Evolutionary conservation across 169 alveolate genomes (phyloP).

Genomic region (Eimeria praecox): DNA sequence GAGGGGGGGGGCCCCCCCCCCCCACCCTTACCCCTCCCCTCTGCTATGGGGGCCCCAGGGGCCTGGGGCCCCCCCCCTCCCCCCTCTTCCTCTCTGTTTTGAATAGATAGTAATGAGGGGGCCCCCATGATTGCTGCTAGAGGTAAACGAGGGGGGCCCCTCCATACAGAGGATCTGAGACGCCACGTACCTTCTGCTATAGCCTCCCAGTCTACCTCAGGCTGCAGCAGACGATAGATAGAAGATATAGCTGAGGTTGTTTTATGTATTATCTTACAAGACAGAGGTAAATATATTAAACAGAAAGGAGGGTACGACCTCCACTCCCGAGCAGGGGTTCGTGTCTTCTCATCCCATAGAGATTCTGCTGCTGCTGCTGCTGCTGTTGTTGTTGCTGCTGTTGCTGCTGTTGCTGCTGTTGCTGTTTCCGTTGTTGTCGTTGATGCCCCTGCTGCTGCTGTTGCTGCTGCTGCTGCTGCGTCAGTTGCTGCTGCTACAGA

Average conservation of each 20-base stretch:
- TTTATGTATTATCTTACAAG: neutral
- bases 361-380: conserved; percentile 18
- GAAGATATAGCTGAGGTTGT: neutral
- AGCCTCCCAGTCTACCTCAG: conserved; percentile 60
- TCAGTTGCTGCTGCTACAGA: neutral
- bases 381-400: neutral
- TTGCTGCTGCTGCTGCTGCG: neutral
- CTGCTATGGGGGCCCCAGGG: neutral
- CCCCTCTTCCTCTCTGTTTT: neutral
- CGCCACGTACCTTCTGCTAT: neutral
- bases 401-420: neutral
- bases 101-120: neutral
- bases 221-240: conserved; percentile 30
- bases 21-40: too few species aligned
- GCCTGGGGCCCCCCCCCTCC: neutral
- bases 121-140: neutral
- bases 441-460: neutral
- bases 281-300: conserved; percentile 15
- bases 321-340: neutral
- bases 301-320: conserved; percentile 35
- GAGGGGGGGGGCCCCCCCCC: conserved; percentile 1
- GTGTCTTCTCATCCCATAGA: neutral
- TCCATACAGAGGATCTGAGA: conserved; percentile 1
- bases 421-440: neutral
- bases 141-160: neutral